Percentiles rank a stretch among this genome's conserved stretches.
Evolutionary conservation across 257 asterid species (phyloP).

Genomic region (Handroanthus guayacan): DNA sequence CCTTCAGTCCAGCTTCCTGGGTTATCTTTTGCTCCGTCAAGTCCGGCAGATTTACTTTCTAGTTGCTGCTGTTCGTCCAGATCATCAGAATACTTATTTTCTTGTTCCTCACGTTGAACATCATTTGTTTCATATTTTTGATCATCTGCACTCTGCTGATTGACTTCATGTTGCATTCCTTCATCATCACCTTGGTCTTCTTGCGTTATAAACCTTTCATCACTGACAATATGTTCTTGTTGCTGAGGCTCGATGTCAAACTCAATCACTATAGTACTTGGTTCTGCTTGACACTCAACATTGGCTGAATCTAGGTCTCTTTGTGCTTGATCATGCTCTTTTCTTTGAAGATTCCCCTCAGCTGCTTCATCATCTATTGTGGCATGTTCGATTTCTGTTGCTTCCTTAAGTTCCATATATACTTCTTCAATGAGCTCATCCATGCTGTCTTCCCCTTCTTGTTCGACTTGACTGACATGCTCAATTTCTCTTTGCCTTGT

Average conservation of each 20-base stretch:
- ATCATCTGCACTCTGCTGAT: constrained; percentile 4
- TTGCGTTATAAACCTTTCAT: not conserved
- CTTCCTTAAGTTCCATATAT: constrained; percentile 31
- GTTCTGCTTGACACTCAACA: constrained; percentile 27
- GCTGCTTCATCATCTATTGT: constrained; percentile 17
- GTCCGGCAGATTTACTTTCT: constrained; percentile 1
- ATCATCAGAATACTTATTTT: not conserved
- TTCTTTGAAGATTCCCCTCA: constrained; percentile 10
- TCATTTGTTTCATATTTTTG: not conserved
- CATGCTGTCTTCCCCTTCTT: constrained; percentile 26
- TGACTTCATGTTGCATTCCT: constrained; percentile 1
- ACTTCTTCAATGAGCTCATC: constrained; percentile 43
- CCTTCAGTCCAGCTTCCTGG: not conserved
- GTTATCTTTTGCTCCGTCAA: not conserved
- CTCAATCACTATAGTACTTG: constrained; percentile 15
- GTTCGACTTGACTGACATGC: constrained; percentile 22
- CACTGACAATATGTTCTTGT: constrained; percentile 9
- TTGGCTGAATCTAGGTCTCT: constrained; percentile 5
- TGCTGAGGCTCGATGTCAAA: not conserved
- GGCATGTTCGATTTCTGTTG: not conserved
- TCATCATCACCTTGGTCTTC: not conserved
- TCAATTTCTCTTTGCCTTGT: constrained; percentile 18
- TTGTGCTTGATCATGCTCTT: constrained; percentile 25
- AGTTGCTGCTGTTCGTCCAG: constrained; percentile 1
- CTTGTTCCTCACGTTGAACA: constrained; percentile 2